phyloP scores from a whole-genome alignment of 768 basidiomycete species.

The Naematelia encephala region DNA sequence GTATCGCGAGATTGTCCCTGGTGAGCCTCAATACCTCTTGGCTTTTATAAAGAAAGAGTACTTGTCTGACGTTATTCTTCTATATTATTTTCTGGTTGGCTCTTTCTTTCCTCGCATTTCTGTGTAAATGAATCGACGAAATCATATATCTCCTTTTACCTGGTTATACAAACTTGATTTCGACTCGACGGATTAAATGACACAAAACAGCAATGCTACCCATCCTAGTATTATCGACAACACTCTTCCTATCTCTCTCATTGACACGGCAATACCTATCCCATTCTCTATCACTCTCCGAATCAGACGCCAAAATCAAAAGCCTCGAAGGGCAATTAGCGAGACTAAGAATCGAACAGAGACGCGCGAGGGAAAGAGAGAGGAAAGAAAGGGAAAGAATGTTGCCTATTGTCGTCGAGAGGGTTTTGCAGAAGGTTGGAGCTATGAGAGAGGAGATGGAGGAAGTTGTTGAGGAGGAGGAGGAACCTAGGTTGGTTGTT shows the following conservation, averaged over 20 bases:
- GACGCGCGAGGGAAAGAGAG: slow-evolving; percentile 24
- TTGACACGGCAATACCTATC: slow-evolving; percentile 49
- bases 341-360: slow-evolving; percentile 19
- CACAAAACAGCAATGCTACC: slow-evolving; percentile 40
- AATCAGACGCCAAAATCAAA: slow-evolving; percentile 36
- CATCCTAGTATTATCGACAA: slow-evolving; percentile 40
- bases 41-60: background rate
- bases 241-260: slow-evolving; percentile 45
- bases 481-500: slow-evolving; percentile 2
- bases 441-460: slow-evolving; percentile 23
- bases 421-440: slow-evolving; percentile 41
- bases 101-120: background rate
- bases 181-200: background rate
- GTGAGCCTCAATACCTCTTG: slow-evolving; percentile 18
- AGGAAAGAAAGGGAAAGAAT: slow-evolving; percentile 39
- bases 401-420: slow-evolving; percentile 41
- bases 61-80: slow-evolving; percentile 5
- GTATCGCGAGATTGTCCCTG: slow-evolving; percentile 50
- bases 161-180: background rate
- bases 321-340: slow-evolving; percentile 41
- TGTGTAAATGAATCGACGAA: background rate
- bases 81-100: background rate
- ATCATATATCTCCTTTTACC: background rate
- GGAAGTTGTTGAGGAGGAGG: slow-evolving; percentile 16
- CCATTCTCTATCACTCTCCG: slow-evolving; percentile 33